Conservation (phyloP, 352 stramenopile genomes). For the Globisporangium spinosum region DNA sequence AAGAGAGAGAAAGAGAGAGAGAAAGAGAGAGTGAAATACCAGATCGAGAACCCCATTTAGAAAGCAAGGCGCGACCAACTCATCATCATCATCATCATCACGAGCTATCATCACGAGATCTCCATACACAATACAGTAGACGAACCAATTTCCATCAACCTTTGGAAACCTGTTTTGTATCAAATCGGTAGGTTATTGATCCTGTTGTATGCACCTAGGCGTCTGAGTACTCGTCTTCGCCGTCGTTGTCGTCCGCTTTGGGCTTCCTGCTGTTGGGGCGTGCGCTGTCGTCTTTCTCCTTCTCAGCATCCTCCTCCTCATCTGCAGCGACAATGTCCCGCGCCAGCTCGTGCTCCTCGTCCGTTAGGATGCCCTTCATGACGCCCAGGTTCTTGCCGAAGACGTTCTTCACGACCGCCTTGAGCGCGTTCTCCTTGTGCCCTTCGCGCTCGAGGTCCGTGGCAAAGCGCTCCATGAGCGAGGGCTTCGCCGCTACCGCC, state of each 20-base stretch:
- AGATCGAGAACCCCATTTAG: neutral
- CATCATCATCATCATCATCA: neutral
- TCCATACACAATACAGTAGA: conserved; percentile 11
- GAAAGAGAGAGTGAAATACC: neutral
- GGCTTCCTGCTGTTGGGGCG: conserved; percentile 1
- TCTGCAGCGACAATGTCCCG: conserved; percentile 43
- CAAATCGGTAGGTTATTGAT: neutral
- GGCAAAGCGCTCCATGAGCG: conserved; percentile 74
- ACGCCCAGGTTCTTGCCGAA: conserved; percentile 55
- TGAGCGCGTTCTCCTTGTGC: conserved; percentile 61
- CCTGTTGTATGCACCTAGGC: neutral
- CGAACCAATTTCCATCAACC: conserved; percentile 2
- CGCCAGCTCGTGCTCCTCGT: conserved; percentile 64
- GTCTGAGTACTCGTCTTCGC: conserved; percentile 17
- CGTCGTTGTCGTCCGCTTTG: conserved; percentile 9
- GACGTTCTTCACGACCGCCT: conserved; percentile 69
- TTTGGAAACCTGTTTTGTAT: neutral
- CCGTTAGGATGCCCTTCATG: conserved; percentile 63
- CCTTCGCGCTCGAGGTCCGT: conserved; percentile 67
- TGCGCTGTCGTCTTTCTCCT: conserved; percentile 1
- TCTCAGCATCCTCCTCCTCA: conserved; percentile 16
- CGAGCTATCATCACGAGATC: neutral
- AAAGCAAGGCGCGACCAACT: neutral
- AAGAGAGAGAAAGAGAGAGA: conserved; percentile 12
- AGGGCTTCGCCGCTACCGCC: conserved; percentile 44